Conservation (phyloP, 768 basidiomycete species). For the Cubamyces lactineus region DNA sequence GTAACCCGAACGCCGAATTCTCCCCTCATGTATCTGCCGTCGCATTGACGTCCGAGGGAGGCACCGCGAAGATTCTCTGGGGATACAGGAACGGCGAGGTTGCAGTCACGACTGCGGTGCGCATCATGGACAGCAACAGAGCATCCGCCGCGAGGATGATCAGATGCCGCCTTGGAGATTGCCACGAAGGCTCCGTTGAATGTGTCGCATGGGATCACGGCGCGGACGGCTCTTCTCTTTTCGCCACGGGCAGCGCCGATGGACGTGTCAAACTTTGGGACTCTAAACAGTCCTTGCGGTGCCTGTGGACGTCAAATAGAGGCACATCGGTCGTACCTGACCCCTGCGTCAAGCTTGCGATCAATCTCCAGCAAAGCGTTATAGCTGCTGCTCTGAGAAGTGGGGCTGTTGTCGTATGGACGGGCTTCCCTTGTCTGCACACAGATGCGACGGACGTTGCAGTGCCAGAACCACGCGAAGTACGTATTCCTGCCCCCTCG, state of each 20-base stretch:
- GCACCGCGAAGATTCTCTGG: constrained; percentile 72
- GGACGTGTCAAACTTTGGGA: constrained; percentile 80
- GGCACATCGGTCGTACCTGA: constrained; percentile 45
- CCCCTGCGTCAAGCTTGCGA: constrained; percentile 53
- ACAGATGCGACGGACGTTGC: constrained; percentile 13
- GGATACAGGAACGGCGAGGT: constrained; percentile 73
- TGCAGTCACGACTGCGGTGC: constrained; percentile 57
- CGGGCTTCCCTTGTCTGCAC: constrained; percentile 40
- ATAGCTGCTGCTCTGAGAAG: constrained; percentile 56
- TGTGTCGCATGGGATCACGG: constrained; percentile 52
- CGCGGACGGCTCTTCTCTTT: constrained; percentile 24
- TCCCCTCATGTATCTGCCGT: constrained; percentile 67
- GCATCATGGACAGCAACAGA: constrained; percentile 58
- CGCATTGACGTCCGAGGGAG: constrained; percentile 60
- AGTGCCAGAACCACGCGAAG: constrained; percentile 15
- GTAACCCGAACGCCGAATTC: constrained; percentile 78
- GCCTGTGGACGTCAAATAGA: constrained; percentile 65
- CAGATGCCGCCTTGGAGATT: constrained; percentile 55
- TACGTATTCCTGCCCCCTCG: constrained; percentile 23
- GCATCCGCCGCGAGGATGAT: constrained; percentile 49
- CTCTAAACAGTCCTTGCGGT: constrained; percentile 46
- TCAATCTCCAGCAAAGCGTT: constrained; percentile 45
- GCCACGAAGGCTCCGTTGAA: constrained; percentile 63
- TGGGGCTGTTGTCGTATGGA: constrained; percentile 63
- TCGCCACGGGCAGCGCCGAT: constrained; percentile 62